Base-by-base conservation (phyloP, 352 stramenopile species). In the Blastocystis sp. region DNA sequence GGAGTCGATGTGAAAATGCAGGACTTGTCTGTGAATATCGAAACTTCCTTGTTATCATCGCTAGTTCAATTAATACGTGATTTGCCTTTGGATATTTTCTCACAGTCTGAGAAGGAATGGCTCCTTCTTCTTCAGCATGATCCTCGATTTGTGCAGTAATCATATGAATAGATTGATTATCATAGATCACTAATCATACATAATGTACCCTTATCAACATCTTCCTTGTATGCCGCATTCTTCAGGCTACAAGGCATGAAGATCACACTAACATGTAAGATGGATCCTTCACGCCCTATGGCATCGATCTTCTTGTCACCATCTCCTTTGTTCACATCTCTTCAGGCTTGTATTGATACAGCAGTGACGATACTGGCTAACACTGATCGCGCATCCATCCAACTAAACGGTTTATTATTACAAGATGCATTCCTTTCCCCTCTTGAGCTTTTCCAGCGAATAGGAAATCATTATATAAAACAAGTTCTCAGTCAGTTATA, bases 401-500 rank as follows among this genome's bases (percentile, higher is more conserved):
- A 81, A 2, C 33, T 91, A 17, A 80, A 42, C 15, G 51, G 80
- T 7, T 44, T 91, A 53, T 48, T 90, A 9, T 19, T 80, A 15
- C 33, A 80, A 17, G 33, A 66, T 24, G 19, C 53, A 2, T 66
- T 91, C 19, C 44, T 91, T 15, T 73, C 56, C 7, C 27, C 59
- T 22, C 27, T 33, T 0, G 58, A 89, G 13, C 53, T 89, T 6
- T 17, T 58, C 13, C 27, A n/a, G 19, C 82, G 76, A 11, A 42
- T 91, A 17, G n/a, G 51, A 19, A 13, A 37, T n/a, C 89, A 91
- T 48, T 91, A 89, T 35, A 17, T 77, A 2, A 54, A 24, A 24
- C 68, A 90, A 54, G 48, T 59, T n/a, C 54, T 91, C 24, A 54
- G 70, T 17, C 84, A 92, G 90, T 57, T 92, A 13, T 90, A 92